Base-by-base conservation (phyloP, 2,329 filamentous ascomycete genomes). In the Aspergillus tubingensis region DNA sequence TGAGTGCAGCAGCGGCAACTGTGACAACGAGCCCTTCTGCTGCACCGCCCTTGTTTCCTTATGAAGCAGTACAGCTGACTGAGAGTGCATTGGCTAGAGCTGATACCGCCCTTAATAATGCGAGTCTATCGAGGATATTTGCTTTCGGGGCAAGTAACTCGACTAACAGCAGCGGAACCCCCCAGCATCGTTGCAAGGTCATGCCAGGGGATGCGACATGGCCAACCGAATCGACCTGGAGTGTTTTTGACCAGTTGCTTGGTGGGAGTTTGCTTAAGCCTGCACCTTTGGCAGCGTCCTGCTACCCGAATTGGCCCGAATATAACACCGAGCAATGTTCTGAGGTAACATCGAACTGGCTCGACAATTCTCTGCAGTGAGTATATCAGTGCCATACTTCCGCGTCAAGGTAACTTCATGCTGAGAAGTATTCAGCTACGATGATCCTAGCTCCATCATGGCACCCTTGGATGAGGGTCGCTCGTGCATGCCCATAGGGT, bases 171-270 rank as follows among this genome's bases (percentile, higher is more conserved):
- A 54, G 62, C 43, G 30, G 58, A 6, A 81, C 77, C 75, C 77
- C 78, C 62, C 10, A 7, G 19, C 82, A 79, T 36, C 81, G 74
- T 19, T 70, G 69, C 62, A 70, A 70, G 51, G 2, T 52, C 7
- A 58, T 69, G 52, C 67, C 68, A 8, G 69, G 68, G 5, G 67
- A 70, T 48, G 15, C 25, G 3, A 17, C 36, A 5, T 71, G 67
- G 68, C 69, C 69, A 5, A 19, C 49, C 2, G 30, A 57, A 7
- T 8, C 48, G 54, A 6, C 66, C 55, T 58, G 70, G 69, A 63
- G 67, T 8, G 54, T 78, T 3, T 74, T 80, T n/a, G 61, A 79
- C 53, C 54, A 74, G 17, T 68, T 79, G 13, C 61, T 78, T 59
- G 77, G 74, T 52, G 52, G 72, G 48, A 25, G 68, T 62, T 50